A percentile compares a stretch with the other conserved stretches of the same genome.
phyloP scores from a whole-genome alignment of 1,284 basidiomycete species.

The Salmacisia buchloeana region DNA sequence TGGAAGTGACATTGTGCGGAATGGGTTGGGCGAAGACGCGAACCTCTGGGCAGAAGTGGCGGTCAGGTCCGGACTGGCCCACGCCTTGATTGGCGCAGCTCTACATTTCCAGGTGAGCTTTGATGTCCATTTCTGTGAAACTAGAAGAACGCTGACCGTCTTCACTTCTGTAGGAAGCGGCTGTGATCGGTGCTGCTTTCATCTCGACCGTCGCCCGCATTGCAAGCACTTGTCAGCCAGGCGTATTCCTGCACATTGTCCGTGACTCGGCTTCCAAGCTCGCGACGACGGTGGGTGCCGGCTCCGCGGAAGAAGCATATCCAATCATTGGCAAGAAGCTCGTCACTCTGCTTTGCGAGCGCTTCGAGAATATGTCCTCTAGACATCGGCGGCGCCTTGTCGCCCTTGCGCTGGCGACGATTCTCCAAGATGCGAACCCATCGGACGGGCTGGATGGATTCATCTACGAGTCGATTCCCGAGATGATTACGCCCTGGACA shows the following conservation, averaged over 20 bases:
- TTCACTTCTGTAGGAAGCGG: conserved; percentile 24
- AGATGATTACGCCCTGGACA: conserved; percentile 40
- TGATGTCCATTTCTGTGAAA: neutral
- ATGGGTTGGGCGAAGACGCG: neutral
- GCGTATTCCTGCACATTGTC: conserved; percentile 31
- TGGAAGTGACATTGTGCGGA: neutral
- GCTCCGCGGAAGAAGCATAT: neutral
- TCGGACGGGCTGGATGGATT: conserved; percentile 6
- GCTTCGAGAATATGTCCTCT: conserved; percentile 42
- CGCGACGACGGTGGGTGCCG: neutral
- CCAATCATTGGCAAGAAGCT: conserved; percentile 1
- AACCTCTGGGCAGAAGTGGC: conserved; percentile 17
- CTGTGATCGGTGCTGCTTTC: conserved; percentile 34
- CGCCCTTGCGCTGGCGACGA: conserved; percentile 31
- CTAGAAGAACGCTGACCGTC: conserved; percentile 2
- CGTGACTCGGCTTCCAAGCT: conserved; percentile 11
- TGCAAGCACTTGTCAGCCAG: conserved; percentile 22
- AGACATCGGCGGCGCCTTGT: conserved; percentile 32
- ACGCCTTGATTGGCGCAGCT: conserved; percentile 31
- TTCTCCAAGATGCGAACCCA: conserved; percentile 14
- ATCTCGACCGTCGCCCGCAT: conserved; percentile 37
- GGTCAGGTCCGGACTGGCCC: conserved; percentile 24
- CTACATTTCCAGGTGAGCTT: conserved; percentile 24
- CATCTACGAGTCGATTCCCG: conserved; percentile 23
- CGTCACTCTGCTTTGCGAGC: conserved; percentile 14